These are phyloP conservation scores for Aspergillus taichungensis DNA, from an alignment of 495 filamentous ascomycete species.

Conservation along the genomic window DNA sequence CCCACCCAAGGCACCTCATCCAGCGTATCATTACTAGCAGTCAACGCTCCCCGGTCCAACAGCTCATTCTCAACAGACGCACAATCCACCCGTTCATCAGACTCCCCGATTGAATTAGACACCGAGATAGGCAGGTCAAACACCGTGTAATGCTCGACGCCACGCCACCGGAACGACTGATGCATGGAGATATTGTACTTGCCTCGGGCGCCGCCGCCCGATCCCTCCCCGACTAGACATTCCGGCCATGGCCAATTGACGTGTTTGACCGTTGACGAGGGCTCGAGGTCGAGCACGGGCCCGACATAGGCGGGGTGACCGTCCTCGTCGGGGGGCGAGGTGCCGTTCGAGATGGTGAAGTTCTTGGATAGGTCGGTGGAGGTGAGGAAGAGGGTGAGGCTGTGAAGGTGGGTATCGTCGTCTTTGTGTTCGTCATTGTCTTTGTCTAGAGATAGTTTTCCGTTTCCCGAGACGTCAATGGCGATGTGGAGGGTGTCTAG, in stretches of 20 bases:
- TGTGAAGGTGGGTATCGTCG: conserved; percentile 44
- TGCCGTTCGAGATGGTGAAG: conserved; percentile 61
- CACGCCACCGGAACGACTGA: conserved; percentile 56
- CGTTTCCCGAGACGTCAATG: conserved; percentile 57
- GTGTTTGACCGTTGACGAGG: conserved; percentile 58
- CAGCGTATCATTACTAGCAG: conserved; percentile 6
- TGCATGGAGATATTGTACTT: conserved; percentile 55
- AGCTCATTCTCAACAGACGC: conserved; percentile 14
- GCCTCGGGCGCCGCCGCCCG: conserved; percentile 21
- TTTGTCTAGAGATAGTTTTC: conserved; percentile 45
- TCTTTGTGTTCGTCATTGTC: conserved; percentile 29
- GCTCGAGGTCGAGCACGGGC: conserved; percentile 51
- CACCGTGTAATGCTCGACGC: conserved; percentile 54
- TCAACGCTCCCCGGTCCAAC: conserved; percentile 6
- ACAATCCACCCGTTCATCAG: conserved; percentile 16
- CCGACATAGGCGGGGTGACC: conserved; percentile 40
- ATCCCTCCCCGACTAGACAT: conserved; percentile 52
- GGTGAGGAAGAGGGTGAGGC: conserved; percentile 58
- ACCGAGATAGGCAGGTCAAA: conserved; percentile 59
- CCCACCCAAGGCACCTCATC: conserved; percentile 3
- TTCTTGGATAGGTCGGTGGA: conserved; percentile 51
- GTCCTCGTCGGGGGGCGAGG: conserved; percentile 26
- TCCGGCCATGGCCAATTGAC: conserved; percentile 60
- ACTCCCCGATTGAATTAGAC: conserved; percentile 47
- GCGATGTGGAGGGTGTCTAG: conserved; percentile 55